Evolutionary conservation across 2,329 filamentous ascomycete species (phyloP), one percentile per base, ranked within the genome.

Genomic region (Zelopaecilomyces penicillatus): DNA sequence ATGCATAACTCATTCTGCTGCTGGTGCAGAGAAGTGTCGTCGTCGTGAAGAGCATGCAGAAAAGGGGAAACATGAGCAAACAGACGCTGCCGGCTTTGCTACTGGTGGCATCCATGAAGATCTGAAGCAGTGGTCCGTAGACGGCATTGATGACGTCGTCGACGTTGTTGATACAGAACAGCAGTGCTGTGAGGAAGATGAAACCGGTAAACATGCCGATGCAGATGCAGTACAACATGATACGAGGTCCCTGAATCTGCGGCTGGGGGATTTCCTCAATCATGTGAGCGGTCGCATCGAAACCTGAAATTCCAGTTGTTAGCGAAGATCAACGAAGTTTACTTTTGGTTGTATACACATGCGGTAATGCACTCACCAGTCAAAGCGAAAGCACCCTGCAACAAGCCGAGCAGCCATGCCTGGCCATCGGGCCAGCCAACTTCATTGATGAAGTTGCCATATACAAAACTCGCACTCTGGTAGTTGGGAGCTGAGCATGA

Each of bases 401-500:
- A 61, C 37, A 76, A 57, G 1, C 73, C 73, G n/a, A 76, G 62
- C 41, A 75, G 57, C 73, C 73, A 82, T 3, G 77, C 68, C 31
- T 85, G 58, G 0, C 82, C 82, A 61, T 85, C 78, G 0, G 82
- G 82, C 82, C 82, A 86, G 36, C 80, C 80, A 6, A 77, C 80
- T 39, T 75, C 60, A 52, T 88, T 88, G 57, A 84, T 74, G 55
- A 87, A 87, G 2, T 76, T 62, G 5, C 73, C 69, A 50, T 84
- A 87, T 8, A 87, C 83, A 42, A 83, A 85, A 7, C 71, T 60
- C 11, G 71, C 83, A 6, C 71, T 74, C 53, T 80, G 80, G 55
- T 77, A 87, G 51, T 82, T 67, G 0, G 81, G 81, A 2, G 82
- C 74, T 0, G 82, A 71, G 55, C 80, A 85, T 4, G 82, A 73